These are phyloP conservation scores for Bisporella sp. DNA, from an alignment of 2,329 filamentous ascomycete genomes.

Conservation along the genomic window DNA sequence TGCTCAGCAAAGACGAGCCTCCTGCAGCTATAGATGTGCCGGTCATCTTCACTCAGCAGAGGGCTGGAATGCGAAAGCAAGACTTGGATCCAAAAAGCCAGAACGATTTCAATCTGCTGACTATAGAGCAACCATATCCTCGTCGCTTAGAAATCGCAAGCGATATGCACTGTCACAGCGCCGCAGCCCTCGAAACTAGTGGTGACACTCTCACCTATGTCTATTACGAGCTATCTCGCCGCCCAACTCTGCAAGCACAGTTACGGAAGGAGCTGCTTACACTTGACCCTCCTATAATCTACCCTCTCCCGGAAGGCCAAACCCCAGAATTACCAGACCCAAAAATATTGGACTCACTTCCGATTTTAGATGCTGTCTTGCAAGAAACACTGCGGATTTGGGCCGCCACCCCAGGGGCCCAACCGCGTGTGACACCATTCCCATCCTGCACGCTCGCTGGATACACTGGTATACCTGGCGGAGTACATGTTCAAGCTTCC, in stretches of 20 bases:
- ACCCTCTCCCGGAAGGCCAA: not conserved
- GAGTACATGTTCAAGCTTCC: slow-evolving; percentile 41
- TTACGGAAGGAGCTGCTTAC: not conserved
- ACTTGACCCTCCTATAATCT: slow-evolving; percentile 30
- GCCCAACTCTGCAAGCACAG: slow-evolving; percentile 21
- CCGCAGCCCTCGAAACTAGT: slow-evolving; percentile 70
- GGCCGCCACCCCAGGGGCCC: slow-evolving; percentile 45
- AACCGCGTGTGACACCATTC: slow-evolving; percentile 29
- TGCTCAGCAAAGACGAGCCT: not conserved
- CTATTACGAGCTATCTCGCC: slow-evolving; percentile 45
- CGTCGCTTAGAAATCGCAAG: slow-evolving; percentile 40
- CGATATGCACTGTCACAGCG: slow-evolving; percentile 67
- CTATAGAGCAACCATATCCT: not conserved
- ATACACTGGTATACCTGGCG: slow-evolving; percentile 36
- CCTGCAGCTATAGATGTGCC: not conserved
- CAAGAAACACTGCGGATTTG: slow-evolving; percentile 49
- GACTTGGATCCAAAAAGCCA: not conserved
- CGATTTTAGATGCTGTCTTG: slow-evolving; percentile 46
- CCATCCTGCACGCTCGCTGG: slow-evolving; percentile 19
- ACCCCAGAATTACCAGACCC: not conserved
- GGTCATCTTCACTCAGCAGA: not conserved
- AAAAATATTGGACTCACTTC: slow-evolving; percentile 38
- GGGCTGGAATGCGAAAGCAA: not conserved
- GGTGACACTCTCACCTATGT: slow-evolving; percentile 59
- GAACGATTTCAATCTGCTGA: not conserved